phyloP scores from a whole-genome alignment of 306 rosid genomes.

The Trifolium repens region DNA sequence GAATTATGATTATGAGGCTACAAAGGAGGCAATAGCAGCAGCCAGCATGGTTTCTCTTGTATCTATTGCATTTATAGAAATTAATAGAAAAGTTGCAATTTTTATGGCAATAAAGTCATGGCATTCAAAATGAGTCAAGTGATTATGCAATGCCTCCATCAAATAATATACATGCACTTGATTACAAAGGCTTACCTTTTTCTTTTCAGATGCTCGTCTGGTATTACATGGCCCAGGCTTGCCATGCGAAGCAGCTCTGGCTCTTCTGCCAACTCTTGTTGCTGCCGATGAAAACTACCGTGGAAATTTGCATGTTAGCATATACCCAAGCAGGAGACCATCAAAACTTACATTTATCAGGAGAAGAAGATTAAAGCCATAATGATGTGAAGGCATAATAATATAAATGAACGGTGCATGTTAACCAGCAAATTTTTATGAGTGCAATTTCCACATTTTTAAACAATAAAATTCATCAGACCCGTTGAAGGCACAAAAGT shows the following conservation, averaged over 20 bases:
- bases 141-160: conserved; percentile 11
- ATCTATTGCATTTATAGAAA: background rate
- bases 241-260: conserved; percentile 57
- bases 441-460: background rate
- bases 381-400: conserved; percentile 8
- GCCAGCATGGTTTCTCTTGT: background rate
- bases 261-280: conserved; percentile 76
- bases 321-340: conserved; percentile 29
- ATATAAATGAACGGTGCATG: background rate
- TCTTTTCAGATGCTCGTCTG: conserved; percentile 81
- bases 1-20: conserved; percentile 20
- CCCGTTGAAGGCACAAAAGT: conserved; percentile 3
- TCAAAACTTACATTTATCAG: background rate
- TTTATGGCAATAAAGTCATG: conserved; percentile 8
- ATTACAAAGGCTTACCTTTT: conserved; percentile 56
- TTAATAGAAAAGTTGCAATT: conserved; percentile 1
- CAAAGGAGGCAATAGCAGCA: conserved; percentile 8
- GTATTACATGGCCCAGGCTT: conserved; percentile 59
- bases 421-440: conserved; percentile 8
- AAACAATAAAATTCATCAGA: conserved; percentile 19
- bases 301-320: conserved; percentile 31
- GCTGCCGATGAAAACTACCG: conserved; percentile 65
- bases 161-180: conserved; percentile 14
- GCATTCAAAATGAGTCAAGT: conserved; percentile 32
- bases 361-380: conserved; percentile 24